These are phyloP conservation scores for Cercospora sp. DNA, from an alignment of 2,329 filamentous ascomycete species.

Conservation along the genomic window DNA sequence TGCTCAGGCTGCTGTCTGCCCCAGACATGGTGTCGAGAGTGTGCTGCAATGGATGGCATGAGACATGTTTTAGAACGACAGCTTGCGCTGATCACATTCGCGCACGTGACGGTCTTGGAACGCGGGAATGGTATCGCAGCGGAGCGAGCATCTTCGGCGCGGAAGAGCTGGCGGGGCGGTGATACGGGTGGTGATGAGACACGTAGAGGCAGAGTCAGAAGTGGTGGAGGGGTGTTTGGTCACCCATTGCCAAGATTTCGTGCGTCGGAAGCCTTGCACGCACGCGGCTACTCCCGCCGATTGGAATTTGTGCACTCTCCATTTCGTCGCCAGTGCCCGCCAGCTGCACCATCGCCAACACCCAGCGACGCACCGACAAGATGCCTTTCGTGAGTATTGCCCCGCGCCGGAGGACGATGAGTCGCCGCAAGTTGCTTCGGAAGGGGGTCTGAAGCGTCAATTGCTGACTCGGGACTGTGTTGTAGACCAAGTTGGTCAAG, in stretches of 20 bases:
- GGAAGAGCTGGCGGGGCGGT: neutral
- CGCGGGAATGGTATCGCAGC: neutral
- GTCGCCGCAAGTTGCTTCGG: slow-evolving; percentile 99
- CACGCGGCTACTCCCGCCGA: neutral
- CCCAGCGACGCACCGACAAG: slow-evolving; percentile 25
- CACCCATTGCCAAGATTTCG: slow-evolving; percentile 8
- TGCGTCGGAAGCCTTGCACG: neutral
- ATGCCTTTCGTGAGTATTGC: slow-evolving; percentile 46
- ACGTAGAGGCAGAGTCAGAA: neutral
- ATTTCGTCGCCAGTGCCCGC: slow-evolving; percentile 9
- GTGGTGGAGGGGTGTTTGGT: neutral
- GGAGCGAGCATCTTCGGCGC: neutral
- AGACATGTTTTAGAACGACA: slow-evolving; percentile 12
- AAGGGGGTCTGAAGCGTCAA: slow-evolving; percentile 92
- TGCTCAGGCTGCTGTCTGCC: neutral
- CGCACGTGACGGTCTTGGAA: neutral
- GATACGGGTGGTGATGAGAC: neutral
- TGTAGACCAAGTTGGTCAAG: slow-evolving; percentile 28
- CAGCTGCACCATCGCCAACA: slow-evolving; percentile 8
- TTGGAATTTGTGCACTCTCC: neutral
- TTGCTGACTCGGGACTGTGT: slow-evolving; percentile 89
- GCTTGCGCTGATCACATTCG: neutral
- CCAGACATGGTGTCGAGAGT: neutral
- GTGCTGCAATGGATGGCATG: neutral
- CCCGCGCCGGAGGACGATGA: slow-evolving; percentile 43